These are phyloP conservation scores for Saccharomyces mikatae DNA, from an alignment of 805 yeast genomes.

Conservation along the genomic window DNA sequence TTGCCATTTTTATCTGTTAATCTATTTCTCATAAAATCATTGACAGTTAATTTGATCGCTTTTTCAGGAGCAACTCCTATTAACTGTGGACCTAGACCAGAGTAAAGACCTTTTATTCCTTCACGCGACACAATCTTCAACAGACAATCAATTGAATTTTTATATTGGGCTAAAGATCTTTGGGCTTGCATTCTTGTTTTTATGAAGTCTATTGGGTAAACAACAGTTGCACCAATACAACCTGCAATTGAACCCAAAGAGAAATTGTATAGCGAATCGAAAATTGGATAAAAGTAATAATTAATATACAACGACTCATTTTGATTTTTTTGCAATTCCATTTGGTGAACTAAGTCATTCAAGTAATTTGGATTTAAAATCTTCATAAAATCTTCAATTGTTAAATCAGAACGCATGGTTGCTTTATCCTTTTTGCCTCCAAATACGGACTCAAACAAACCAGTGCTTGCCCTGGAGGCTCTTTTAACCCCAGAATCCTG, in stretches of 20 bases:
- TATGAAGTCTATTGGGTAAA: slow-evolving; percentile 91
- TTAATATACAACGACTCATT: slow-evolving; percentile 28
- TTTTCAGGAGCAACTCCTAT: slow-evolving; percentile 98
- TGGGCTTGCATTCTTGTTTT: slow-evolving; percentile 98
- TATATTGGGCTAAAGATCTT: slow-evolving; percentile 59
- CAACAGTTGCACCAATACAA: slow-evolving; percentile 96
- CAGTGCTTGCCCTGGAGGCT: not conserved
- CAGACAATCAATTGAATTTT: slow-evolving; percentile 81
- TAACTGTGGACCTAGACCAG: slow-evolving; percentile 89
- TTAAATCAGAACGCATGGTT: slow-evolving; percentile 21
- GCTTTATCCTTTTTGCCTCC: slow-evolving; percentile 11
- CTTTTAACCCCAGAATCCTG: slow-evolving; percentile 9
- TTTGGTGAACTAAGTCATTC: slow-evolving; percentile 28
- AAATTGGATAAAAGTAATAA: slow-evolving; percentile 50
- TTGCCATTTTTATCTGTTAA: slow-evolving; percentile 50
- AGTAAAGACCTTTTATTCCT: slow-evolving; percentile 78
- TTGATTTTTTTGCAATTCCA: slow-evolving; percentile 24
- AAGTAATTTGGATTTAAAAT: slow-evolving; percentile 35
- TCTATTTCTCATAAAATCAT: slow-evolving; percentile 73
- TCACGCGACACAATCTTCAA: slow-evolving; percentile 65
- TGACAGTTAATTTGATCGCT: slow-evolving; percentile 91
- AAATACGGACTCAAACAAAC: slow-evolving; percentile 1
- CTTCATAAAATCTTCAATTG: slow-evolving; percentile 35
- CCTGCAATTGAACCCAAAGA: slow-evolving; percentile 92
- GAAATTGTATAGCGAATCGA: slow-evolving; percentile 82